phyloP scores from a whole-genome alignment of 768 basidiomycete species.

The Suillus fuscotomentosus region DNA sequence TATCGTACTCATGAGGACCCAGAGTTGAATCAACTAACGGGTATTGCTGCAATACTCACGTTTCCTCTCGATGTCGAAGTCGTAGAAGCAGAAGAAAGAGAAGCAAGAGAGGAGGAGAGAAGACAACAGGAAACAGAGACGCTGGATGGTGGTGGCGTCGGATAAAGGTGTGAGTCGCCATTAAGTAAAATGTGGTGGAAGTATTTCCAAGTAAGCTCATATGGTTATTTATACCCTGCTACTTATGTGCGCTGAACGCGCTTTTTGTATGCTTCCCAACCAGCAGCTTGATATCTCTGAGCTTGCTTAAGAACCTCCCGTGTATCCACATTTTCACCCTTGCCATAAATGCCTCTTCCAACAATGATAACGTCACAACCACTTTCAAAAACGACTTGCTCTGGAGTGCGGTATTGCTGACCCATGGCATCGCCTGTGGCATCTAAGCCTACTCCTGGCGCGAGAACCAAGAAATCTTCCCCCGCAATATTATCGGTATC shows the following conservation, averaged over 20 bases:
- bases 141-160: conserved; percentile 3
- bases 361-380: conserved; percentile 98
- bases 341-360: conserved; percentile 90
- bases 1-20: conserved; percentile 4
- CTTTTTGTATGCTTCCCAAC: conserved; percentile 88
- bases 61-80: conserved; percentile 96
- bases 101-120: conserved; percentile 52
- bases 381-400: conserved; percentile 72
- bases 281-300: conserved; percentile 79
- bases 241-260: conserved; percentile 30
- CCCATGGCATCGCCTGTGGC: conserved; percentile 81
- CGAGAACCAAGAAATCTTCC: conserved; percentile 88
- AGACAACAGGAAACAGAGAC: conserved; percentile 11
- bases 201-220: background rate
- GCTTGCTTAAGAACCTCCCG: conserved; percentile 58
- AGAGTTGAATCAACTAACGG: conserved; percentile 97
- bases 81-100: conserved; percentile 88
- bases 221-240: background rate
- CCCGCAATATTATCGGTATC: conserved; percentile 31
- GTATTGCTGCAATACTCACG: conserved; percentile 92
- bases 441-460: conserved; percentile 90
- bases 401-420: conserved; percentile 92
- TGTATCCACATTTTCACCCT: conserved; percentile 39
- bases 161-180: background rate
- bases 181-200: background rate